phyloP scores from a whole-genome alignment of 768 basidiomycete genomes.

The Strobilomyces echinocephalus region DNA sequence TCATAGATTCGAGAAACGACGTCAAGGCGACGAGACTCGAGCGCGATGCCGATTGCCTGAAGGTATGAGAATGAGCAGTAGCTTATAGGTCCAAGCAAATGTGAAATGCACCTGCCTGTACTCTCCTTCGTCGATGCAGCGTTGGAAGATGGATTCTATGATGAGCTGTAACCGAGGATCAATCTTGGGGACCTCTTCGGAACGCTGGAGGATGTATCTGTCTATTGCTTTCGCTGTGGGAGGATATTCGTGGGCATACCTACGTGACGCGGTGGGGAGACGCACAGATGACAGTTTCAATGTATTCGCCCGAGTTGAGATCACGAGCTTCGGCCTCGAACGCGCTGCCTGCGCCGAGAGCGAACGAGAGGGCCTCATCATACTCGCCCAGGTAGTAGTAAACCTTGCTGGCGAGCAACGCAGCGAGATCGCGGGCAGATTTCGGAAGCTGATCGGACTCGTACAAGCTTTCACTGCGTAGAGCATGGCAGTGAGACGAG shows the following conservation, averaged over 20 bases:
- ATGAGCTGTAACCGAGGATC: conserved; percentile 78
- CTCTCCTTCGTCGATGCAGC: conserved; percentile 85
- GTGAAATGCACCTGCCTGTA: conserved; percentile 68
- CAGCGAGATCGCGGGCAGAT: conserved; percentile 75
- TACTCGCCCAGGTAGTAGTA: conserved; percentile 96
- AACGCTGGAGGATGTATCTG: conserved; percentile 73
- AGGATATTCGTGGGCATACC: not conserved
- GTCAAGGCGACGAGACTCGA: conserved; percentile 87
- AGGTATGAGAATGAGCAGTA: conserved; percentile 8
- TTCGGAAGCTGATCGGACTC: conserved; percentile 75
- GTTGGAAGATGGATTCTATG: conserved; percentile 83
- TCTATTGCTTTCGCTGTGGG: conserved; percentile 89
- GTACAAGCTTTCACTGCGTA: conserved; percentile 77
- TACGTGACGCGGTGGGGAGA: conserved; percentile 27
- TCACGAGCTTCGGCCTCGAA: conserved; percentile 72
- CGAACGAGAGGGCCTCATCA: conserved; percentile 93
- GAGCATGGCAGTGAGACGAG: conserved; percentile 6
- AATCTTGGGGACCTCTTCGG: conserved; percentile 58
- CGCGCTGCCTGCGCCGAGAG: conserved; percentile 81
- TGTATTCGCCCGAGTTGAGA: conserved; percentile 74
- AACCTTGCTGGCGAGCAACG: conserved; percentile 93
- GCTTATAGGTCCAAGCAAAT: not conserved
- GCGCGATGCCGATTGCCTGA: conserved; percentile 91
- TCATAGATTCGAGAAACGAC: conserved; percentile 75
- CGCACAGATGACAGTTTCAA: conserved; percentile 92